Base-by-base conservation (phyloP, 2,329 filamentous ascomycete species). In the Epichloe sylvatica region DNA sequence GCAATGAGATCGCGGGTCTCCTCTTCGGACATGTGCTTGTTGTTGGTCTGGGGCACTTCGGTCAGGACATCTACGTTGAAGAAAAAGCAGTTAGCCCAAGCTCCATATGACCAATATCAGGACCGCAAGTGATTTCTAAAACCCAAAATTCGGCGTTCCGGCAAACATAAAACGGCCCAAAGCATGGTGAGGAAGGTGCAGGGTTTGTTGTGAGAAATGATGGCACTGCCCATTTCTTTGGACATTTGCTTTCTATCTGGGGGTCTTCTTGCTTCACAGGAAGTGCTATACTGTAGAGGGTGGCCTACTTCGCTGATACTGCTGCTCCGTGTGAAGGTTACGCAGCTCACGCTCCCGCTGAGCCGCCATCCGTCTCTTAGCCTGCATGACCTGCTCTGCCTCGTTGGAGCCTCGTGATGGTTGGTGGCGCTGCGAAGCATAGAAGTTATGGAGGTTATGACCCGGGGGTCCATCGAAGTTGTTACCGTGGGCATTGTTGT, bases 241-340 rank as follows among this genome's bases (percentile, higher is more conserved):
- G 49, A 51, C 52, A 58, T 60, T 67, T 65, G 59, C 60, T 68
- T 64, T 67, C 67, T 69, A 65, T 66, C 65, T 61, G 59, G 62
- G 60, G 55, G 57, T 60, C 54, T 55, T 57, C 53, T 57, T 61
- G 60, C 59, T 56, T 57, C 56, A 61, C 62, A 68, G 64, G 60
- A 61, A 63, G 56, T 74, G 78, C 78, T 82, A 84, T 80, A 78
- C 77, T 80, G 78, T 76, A 77, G 78, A 79, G 79, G 81, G 78
- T 70, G 81, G 81, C 85, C 81, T 87, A 97, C 92, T 96, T 87
- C 91, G 84, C 77, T 97, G 94, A 74, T 94, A 97, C 81, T 98
- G 92, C 80, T 98, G 92, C 80, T 98, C 92, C 74, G 96, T 94
- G 74, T 98, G 92, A 74, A 97, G 95, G 73, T 97, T 98, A 71